A percentile compares a stretch with the other conserved stretches of the same genome.
phyloP scores from a whole-genome alignment of 2,329 filamentous ascomycete species.

The Sordariomycetes sp. region DNA sequence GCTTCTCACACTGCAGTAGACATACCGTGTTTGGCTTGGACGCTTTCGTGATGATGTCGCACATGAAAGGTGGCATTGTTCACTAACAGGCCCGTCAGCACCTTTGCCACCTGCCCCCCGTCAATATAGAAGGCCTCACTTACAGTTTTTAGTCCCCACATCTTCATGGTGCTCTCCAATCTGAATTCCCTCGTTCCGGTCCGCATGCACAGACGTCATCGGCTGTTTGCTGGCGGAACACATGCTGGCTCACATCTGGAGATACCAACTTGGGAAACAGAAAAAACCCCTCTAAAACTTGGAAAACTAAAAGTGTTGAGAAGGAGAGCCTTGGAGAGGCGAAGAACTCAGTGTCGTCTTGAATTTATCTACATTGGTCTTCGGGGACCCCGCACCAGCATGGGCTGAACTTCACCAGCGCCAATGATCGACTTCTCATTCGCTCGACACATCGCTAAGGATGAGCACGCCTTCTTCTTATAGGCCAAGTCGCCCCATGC shows the following conservation, averaged over 20 bases:
- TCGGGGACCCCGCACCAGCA: background rate
- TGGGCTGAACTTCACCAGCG: background rate
- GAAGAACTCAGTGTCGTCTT: background rate
- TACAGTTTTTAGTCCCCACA: background rate
- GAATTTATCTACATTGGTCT: background rate
- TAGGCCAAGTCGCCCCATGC: background rate
- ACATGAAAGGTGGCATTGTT: background rate
- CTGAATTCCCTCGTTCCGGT: background rate
- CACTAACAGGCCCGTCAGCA: background rate
- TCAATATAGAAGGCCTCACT: too few species aligned
- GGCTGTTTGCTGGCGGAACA: background rate
- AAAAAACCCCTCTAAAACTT: background rate
- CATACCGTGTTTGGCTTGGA: background rate
- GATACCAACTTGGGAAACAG: background rate
- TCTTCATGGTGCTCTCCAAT: background rate
- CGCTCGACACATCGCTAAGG: background rate
- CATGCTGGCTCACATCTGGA: background rate
- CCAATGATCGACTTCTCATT: background rate
- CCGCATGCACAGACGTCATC: background rate
- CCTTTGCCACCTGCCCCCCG: too few species aligned
- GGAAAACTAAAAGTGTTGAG: too few species aligned
- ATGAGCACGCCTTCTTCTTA: background rate
- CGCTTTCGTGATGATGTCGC: background rate
- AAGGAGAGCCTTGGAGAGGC: too few species aligned
- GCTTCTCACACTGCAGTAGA: background rate